phyloP scores from a whole-genome alignment of 257 asterid genomes.

The Agastache rugosa region DNA sequence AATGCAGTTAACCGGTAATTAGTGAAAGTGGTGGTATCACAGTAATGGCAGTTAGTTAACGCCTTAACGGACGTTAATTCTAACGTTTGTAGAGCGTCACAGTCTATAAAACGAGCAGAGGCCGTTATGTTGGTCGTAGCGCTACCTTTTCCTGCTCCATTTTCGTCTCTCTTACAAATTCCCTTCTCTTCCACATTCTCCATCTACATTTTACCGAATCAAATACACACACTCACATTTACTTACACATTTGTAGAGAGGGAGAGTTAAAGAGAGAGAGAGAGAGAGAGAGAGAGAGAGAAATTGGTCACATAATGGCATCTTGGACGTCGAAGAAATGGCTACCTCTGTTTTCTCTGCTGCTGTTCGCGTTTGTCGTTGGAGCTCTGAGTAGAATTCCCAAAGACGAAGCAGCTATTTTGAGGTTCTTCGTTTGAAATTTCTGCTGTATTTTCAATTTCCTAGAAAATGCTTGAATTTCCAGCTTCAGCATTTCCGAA shows the following conservation, averaged over 20 bases:
- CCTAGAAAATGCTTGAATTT: conserved; percentile 5
- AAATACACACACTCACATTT: neutral
- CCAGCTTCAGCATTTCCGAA: conserved; percentile 21
- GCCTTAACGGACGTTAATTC: conserved; percentile 65
- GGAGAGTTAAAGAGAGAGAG: conserved; percentile 34
- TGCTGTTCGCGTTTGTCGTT: conserved; percentile 50
- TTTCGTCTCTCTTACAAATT: conserved; percentile 29
- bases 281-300: conserved; percentile 35
- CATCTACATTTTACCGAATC: conserved; percentile 33
- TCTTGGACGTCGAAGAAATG: conserved; percentile 48
- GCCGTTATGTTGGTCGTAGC: conserved; percentile 65
- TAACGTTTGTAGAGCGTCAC: conserved; percentile 40
- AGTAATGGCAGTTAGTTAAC: conserved; percentile 40
- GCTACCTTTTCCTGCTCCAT: conserved; percentile 39
- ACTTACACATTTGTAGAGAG: conserved; percentile 10
- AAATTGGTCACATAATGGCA: conserved; percentile 33
- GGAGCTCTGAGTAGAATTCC: conserved; percentile 49
- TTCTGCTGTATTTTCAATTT: neutral
- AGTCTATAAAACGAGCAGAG: conserved; percentile 56
- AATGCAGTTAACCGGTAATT: conserved; percentile 35
- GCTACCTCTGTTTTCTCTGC: conserved; percentile 47
- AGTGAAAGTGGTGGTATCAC: neutral
- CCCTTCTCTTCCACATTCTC: conserved; percentile 30
- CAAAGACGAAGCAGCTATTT: conserved; percentile 35
- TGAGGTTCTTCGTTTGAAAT: conserved; percentile 42